Percentiles rank a stretch among this genome's conserved stretches.
phyloP scores from a whole-genome alignment of 1,139 yeast genomes.

The Nadsonia commutata region DNA sequence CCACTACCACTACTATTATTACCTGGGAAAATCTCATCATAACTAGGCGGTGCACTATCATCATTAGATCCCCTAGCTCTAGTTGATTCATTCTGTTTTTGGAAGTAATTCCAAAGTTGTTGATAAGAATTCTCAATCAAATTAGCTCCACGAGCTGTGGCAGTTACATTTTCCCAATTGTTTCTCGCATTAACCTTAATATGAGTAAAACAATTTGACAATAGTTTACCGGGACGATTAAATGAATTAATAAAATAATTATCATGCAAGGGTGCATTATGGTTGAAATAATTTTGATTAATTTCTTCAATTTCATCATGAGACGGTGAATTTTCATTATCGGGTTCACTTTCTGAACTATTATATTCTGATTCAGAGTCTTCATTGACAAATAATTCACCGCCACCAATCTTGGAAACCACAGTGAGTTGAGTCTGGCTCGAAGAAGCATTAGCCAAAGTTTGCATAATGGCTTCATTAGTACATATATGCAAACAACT shows the following conservation, averaged over 20 bases:
- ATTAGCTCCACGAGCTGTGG: neutral
- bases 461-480: neutral
- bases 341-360: conserved; percentile 20
- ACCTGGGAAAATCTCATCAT: conserved; percentile 68
- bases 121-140: neutral
- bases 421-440: neutral
- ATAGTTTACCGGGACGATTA: neutral
- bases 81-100: neutral
- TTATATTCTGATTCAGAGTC: conserved; percentile 12
- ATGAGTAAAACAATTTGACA: neutral
- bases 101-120: neutral
- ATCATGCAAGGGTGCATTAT: neutral
- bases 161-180: neutral
- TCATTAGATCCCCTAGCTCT: conserved; percentile 3
- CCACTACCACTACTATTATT: too few relatives aligned
- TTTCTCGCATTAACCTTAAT: neutral
- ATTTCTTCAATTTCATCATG: conserved; percentile 7
- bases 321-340: conserved; percentile 18
- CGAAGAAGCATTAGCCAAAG: neutral
- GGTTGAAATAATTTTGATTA: conserved; percentile 9
- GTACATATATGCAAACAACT: conserved; percentile 14
- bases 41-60: conserved; percentile 36
- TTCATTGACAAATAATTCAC: too few relatives aligned
- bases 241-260: neutral
- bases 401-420: too few relatives aligned